phyloP scores from a whole-genome alignment of 1,139 yeast genomes.

The Zhuliangozyma parablackwelliae region DNA sequence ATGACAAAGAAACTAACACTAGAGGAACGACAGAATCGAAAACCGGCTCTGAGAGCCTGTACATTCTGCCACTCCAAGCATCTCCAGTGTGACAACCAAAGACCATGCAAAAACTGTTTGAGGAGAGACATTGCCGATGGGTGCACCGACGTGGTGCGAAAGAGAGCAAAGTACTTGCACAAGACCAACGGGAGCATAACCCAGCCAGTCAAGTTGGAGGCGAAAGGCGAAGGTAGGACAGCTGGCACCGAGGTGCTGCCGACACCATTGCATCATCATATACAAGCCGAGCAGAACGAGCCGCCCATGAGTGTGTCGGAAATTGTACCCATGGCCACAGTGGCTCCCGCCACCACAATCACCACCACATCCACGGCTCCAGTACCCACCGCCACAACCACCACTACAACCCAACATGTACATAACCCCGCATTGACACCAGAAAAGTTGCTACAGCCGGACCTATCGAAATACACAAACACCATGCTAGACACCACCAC shows the following conservation, averaged over 20 bases:
- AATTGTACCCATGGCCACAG: not conserved
- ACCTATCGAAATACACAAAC: constrained; percentile 8
- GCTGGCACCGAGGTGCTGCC: no score
- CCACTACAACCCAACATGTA: not conserved
- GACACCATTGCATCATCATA: no score
- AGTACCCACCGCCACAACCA: not conserved
- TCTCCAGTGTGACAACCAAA: constrained; percentile 54
- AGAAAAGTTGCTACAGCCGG: constrained; percentile 2
- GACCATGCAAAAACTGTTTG: constrained; percentile 69
- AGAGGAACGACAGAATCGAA: constrained; percentile 49
- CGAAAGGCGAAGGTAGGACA: no score
- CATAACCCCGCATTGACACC: constrained; percentile 2
- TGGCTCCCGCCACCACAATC: not conserved
- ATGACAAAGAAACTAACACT: constrained; percentile 62
- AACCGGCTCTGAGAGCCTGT: constrained; percentile 67
- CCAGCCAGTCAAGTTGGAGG: not conserved
- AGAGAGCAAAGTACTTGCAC: constrained; percentile 43
- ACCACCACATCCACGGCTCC: constrained; percentile 1
- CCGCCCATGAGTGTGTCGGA: not conserved
- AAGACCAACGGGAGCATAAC: no score
- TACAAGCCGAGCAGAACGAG: no score
- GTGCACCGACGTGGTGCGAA: constrained; percentile 60
- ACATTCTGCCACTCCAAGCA: constrained; percentile 68
- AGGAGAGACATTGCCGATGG: constrained; percentile 52
- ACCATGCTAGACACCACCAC: constrained; percentile 34